Percentiles rank a stretch among this genome's conserved stretches.
Evolutionary conservation across 1,139 yeast genomes (phyloP).

Genomic region (Waltiozyma sp.): DNA sequence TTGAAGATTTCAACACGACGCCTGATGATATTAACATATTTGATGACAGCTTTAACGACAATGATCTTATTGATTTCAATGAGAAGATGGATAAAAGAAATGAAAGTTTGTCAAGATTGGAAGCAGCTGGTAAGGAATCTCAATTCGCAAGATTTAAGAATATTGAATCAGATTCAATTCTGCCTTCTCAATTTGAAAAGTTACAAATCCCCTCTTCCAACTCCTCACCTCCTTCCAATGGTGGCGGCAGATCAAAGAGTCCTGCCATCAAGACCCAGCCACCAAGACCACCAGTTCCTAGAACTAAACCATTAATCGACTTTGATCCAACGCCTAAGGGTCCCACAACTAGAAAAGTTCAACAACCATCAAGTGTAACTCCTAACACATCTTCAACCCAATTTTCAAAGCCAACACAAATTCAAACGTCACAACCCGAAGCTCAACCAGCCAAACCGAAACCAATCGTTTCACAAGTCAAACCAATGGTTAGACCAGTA

Average conservation of each 20-base stretch:
- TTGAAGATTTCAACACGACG: neutral
- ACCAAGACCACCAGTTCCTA: constrained; percentile 7
- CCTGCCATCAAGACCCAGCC: neutral
- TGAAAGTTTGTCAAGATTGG: constrained; percentile 25
- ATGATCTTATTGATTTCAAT: constrained; percentile 15
- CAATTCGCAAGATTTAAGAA: constrained; percentile 7
- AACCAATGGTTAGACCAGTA: neutral
- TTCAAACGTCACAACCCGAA: neutral
- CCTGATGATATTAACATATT: constrained; percentile 13
- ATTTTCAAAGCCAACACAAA: constrained; percentile 1
- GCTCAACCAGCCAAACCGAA: neutral
- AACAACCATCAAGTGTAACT: neutral
- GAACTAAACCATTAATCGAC: constrained; percentile 5
- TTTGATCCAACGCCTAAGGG: constrained; percentile 1
- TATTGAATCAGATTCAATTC: neutral
- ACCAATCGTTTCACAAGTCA: neutral
- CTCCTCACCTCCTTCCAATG: neutral
- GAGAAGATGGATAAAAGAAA: constrained; percentile 19
- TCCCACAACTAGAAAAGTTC: neutral
- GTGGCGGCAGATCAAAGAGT: no score
- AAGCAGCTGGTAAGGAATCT: constrained; percentile 19
- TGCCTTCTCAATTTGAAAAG: neutral
- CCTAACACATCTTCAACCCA: neutral
- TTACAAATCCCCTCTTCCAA: neutral
- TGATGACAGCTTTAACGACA: constrained; percentile 14